Conservation (phyloP, 225 moss, liverwort and hornwort genomes). For the Sphagnum tenellum region DNA sequence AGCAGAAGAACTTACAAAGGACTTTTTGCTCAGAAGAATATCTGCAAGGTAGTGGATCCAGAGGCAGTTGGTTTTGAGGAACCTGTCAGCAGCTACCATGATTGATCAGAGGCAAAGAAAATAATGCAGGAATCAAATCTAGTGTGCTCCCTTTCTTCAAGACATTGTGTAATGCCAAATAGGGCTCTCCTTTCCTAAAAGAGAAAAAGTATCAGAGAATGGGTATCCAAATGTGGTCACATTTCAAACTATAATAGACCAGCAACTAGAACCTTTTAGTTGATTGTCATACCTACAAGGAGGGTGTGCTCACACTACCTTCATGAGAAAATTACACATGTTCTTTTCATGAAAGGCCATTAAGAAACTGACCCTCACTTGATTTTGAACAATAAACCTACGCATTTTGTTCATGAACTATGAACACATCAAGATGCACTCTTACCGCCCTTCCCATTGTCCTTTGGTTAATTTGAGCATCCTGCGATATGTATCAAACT, state of each 20-base stretch:
- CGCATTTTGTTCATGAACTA: not conserved
- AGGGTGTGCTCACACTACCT: no score
- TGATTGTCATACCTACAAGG: no score
- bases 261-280: no score
- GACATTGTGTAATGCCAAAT: no score
- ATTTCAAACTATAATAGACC: no score
- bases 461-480: slow-evolving; percentile 73
- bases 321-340: not conserved
- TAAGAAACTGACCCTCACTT: not conserved
- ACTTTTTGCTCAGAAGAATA: slow-evolving; percentile 65
- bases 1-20: slow-evolving; percentile 48
- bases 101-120: no score
- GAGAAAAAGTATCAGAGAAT: no score
- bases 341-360: not conserved
- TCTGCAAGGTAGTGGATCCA: slow-evolving; percentile 92
- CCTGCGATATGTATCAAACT: slow-evolving; percentile 84
- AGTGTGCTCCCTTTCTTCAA: no score
- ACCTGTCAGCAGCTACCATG: slow-evolving; percentile 29
- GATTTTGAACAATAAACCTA: not conserved
- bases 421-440: not conserved
- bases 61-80: slow-evolving; percentile 78
- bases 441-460: slow-evolving; percentile 88
- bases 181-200: no score
- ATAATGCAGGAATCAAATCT: no score
- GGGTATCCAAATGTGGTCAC: no score